Evolutionary conservation across 192 early-diverging fungal species (phyloP).

Genomic region (Radiomyces spectabilis): DNA sequence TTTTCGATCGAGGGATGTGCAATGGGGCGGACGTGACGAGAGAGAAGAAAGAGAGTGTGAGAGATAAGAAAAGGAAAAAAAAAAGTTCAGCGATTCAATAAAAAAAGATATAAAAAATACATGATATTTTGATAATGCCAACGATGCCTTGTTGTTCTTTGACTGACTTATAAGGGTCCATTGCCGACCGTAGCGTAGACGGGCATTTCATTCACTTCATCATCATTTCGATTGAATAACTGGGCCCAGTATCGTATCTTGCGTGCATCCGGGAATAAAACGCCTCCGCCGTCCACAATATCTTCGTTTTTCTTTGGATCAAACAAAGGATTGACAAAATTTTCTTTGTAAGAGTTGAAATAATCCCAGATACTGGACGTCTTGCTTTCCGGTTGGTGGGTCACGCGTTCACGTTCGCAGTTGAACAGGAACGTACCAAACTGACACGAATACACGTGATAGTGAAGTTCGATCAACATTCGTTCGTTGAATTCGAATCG

Average conservation of each 20-base stretch:
- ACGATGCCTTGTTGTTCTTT: too few relatives aligned
- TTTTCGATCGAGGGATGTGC: too few relatives aligned
- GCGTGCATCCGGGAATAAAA: slow-evolving; percentile 58
- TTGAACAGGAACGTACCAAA: slow-evolving; percentile 96
- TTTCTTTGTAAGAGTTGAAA: slow-evolving; percentile 46
- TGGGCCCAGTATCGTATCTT: slow-evolving; percentile 69
- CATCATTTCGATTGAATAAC: slow-evolving; percentile 52
- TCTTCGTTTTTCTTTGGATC: slow-evolving; percentile 40
- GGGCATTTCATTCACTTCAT: slow-evolving; percentile 51
- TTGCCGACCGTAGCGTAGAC: too few relatives aligned
- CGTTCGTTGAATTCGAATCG: slow-evolving; percentile 91
- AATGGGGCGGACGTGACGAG: too few relatives aligned
- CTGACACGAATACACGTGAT: slow-evolving; percentile 84
- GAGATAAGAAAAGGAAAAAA: too few relatives aligned
- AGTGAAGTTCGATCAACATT: slow-evolving; percentile 74
- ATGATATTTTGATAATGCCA: too few relatives aligned
- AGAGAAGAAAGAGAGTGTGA: too few relatives aligned
- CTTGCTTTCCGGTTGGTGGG: slow-evolving; percentile 29
- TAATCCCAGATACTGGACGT: slow-evolving; percentile 75
- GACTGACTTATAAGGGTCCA: too few relatives aligned
- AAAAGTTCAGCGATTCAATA: too few relatives aligned
- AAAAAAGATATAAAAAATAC: too few relatives aligned
- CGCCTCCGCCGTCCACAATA: slow-evolving; percentile 39
- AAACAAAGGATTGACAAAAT: slow-evolving; percentile 56
- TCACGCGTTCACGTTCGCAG: slow-evolving; percentile 66